phyloP scores from a whole-genome alignment of 192 early-diverging fungal genomes.

The Backusella circina region DNA sequence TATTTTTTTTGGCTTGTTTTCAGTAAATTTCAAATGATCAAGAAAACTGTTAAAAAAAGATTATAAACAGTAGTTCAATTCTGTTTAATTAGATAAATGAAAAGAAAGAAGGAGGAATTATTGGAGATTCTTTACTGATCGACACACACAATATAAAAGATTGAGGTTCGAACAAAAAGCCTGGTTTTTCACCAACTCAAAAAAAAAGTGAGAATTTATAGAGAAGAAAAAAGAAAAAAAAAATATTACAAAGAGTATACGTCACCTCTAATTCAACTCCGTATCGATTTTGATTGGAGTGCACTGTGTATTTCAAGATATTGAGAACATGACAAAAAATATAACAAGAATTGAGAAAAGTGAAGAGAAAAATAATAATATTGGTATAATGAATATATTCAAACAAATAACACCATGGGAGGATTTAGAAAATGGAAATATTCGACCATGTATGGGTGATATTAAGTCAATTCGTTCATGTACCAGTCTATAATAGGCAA shows the following conservation, averaged over 20 bases:
- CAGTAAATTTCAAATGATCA: neutral
- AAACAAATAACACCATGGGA: too few relatives aligned
- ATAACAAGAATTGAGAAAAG: too few relatives aligned
- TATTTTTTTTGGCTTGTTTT: neutral
- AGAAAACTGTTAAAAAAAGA: neutral
- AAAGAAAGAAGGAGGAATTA: neutral
- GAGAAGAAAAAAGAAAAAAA: neutral
- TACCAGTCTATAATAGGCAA: too few relatives aligned
- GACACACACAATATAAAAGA: slow-evolving; percentile 4
- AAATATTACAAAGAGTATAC: neutral
- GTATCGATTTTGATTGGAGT: neutral
- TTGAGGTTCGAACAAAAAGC: slow-evolving; percentile 2
- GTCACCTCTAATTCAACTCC: neutral
- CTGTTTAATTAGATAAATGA: neutral
- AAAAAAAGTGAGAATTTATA: neutral
- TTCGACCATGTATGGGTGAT: too few relatives aligned
- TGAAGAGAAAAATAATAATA: too few relatives aligned
- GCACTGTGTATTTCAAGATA: too few relatives aligned
- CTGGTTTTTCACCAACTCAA: neutral
- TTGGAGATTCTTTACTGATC: slow-evolving; percentile 1
- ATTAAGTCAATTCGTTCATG: too few relatives aligned
- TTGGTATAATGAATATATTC: too few relatives aligned
- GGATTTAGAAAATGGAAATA: too few relatives aligned
- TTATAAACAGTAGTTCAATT: neutral
- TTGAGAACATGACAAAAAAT: too few relatives aligned